Conservation (phyloP, 2,329 filamentous ascomycete species). For the Fusarium sp. region DNA sequence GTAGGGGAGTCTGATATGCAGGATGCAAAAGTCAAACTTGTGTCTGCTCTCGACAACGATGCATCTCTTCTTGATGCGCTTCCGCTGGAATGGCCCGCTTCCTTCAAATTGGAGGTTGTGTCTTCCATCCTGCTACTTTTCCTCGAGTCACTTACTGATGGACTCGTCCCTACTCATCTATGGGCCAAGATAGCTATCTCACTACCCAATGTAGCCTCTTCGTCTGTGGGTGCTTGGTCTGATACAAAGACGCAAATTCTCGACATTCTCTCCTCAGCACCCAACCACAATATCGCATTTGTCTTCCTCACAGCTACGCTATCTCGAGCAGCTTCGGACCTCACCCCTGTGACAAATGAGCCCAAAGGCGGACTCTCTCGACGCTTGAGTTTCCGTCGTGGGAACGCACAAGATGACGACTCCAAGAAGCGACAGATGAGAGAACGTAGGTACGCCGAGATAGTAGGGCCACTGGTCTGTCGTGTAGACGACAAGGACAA, state of each 20-base stretch:
- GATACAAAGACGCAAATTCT: slow-evolving; percentile 70
- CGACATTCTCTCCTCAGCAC: slow-evolving; percentile 78
- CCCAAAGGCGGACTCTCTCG: slow-evolving; percentile 55
- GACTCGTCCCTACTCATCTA: slow-evolving; percentile 77
- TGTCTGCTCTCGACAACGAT: slow-evolving; percentile 82
- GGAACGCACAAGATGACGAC: slow-evolving; percentile 48
- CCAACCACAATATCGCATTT: slow-evolving; percentile 89
- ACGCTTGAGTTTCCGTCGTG: slow-evolving; percentile 62
- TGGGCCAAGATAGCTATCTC: slow-evolving; percentile 78
- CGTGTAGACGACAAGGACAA: slow-evolving; percentile 69
- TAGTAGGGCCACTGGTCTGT: slow-evolving; percentile 76
- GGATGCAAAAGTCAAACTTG: slow-evolving; percentile 54
- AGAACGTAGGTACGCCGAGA: slow-evolving; percentile 72
- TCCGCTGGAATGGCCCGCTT: slow-evolving; percentile 70
- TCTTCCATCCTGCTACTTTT: slow-evolving; percentile 80
- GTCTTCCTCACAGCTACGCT: slow-evolving; percentile 88
- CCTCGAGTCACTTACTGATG: slow-evolving; percentile 80
- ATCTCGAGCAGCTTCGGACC: slow-evolving; percentile 63
- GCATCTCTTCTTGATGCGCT: slow-evolving; percentile 72
- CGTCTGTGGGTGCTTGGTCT: slow-evolving; percentile 49
- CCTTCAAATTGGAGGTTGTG: slow-evolving; percentile 80
- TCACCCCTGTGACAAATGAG: slow-evolving; percentile 57
- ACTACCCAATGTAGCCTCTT: slow-evolving; percentile 58
- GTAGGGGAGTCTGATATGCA: slow-evolving; percentile 44
- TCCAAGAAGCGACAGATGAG: slow-evolving; percentile 66